Evolutionary conservation across 2,329 filamentous ascomycete genomes (phyloP), one percentile per base, ranked within the genome.

Genomic region (Fusarium lyarnte): DNA sequence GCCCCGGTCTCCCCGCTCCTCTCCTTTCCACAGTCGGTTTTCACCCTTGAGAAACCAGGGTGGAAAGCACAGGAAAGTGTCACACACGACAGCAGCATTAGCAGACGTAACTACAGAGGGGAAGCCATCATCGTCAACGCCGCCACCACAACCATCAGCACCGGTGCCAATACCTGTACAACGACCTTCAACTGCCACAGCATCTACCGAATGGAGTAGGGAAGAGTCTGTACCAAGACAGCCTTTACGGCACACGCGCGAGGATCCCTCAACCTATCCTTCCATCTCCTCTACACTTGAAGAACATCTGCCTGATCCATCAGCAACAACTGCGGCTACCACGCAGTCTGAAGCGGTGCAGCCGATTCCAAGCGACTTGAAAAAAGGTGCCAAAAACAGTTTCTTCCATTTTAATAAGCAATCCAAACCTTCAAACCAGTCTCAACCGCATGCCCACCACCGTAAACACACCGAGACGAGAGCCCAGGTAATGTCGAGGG

Each of bases 401-500:
- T 87, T 87, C 79, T 87, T 87, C 75, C 84, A 85, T 77, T 87
- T 87, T 78, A 83, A 81, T 69, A 88, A 87, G 74, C 78, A 78
- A 27, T 79, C 82, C 72, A 86, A 83, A 72, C 79, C 83, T 57
- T 80, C 81, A 51, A 84, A 83, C 58, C 78, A 80, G 49, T 71
- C 74, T 53, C 77, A 74, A 53, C 43, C 74, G 55, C 62, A 77
- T 72, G 65, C 60, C 58, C 73, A 74, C 54, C 59, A 64, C 17
- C 71, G 70, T 60, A 81, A 82, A 58, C 76, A 81, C 61, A 74
- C 79, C 46, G 81, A 83, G 60, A 78, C 81, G 49, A 81, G 81
- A 69, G 78, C 79, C 72, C 82, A 82, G 70, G 77, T 75, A 67
- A 81, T 82, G 77, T 81, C 83, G 57, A 81, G 82, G 75, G 82